These are phyloP conservation scores for Ajuga chamaepitys DNA, from an alignment of 257 asterid species.

Conservation along the genomic window DNA sequence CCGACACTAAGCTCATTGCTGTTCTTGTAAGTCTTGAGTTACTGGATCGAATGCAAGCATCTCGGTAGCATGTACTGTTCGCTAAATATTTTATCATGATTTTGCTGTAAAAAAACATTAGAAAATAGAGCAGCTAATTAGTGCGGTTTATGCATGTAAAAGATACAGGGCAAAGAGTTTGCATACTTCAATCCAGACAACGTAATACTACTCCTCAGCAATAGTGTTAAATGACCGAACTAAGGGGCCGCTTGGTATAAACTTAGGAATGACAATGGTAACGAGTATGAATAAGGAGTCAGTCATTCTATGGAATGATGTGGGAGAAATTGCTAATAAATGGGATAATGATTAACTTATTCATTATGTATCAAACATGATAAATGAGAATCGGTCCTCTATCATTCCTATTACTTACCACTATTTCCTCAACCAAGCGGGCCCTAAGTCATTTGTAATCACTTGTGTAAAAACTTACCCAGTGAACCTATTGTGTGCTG, in stretches of 20 bases:
- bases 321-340: too few relatives aligned
- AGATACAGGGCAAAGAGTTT: not conserved
- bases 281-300: too few relatives aligned
- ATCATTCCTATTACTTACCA: too few relatives aligned
- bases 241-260: too few relatives aligned
- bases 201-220: not conserved
- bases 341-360: too few relatives aligned
- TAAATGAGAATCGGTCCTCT: too few relatives aligned
- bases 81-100: not conserved
- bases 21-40: slow-evolving; percentile 62
- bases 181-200: not conserved
- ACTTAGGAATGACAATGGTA: too few relatives aligned
- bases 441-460: not conserved
- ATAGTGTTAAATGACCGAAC: not conserved
- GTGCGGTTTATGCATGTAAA: not conserved
- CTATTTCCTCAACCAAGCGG: too few relatives aligned
- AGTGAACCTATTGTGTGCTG: not conserved
- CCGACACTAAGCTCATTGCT: slow-evolving; percentile 83
- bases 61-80: not conserved
- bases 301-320: too few relatives aligned
- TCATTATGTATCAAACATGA: too few relatives aligned
- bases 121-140: not conserved
- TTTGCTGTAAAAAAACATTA: not conserved
- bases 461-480: not conserved
- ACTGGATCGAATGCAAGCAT: slow-evolving; percentile 1